A percentile compares a stretch with the other conserved stretches of the same genome.
Conservation (phyloP, 2,329 filamentous ascomycete genomes). For the Apiospora koreana region DNA sequence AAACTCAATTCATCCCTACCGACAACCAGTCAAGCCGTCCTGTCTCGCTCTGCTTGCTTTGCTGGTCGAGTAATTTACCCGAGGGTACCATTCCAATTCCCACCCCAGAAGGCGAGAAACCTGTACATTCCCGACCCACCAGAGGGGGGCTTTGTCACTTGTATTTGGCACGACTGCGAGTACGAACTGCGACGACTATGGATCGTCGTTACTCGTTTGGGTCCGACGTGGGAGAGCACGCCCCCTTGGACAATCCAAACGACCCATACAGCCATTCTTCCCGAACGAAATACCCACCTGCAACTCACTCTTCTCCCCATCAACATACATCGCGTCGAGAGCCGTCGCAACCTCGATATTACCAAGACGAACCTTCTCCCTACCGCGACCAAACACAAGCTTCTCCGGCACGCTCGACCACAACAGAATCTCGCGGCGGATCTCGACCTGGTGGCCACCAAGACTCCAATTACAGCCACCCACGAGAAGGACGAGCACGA, state of each 20-base stretch:
- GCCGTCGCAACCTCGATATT: constrained; percentile 19
- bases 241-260: constrained; percentile 29
- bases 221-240: constrained; percentile 29
- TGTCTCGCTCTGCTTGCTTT: constrained; percentile 5
- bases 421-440: constrained; percentile 18
- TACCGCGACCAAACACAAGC: constrained; percentile 20
- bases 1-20: constrained; percentile 4
- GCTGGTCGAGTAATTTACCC: constrained; percentile 1
- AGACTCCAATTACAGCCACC: constrained; percentile 37
- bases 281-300: constrained; percentile 15
- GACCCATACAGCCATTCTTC: constrained; percentile 17
- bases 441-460: constrained; percentile 33
- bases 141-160: constrained; percentile 1
- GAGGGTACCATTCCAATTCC: constrained; percentile 3
- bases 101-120: background rate
- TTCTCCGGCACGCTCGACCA: background rate
- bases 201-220: constrained; percentile 32
- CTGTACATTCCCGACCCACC: constrained; percentile 6
- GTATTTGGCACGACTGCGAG: background rate
- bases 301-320: constrained; percentile 17
- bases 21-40: background rate
- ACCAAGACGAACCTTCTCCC: constrained; percentile 25
- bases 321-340: constrained; percentile 13
- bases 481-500: constrained; percentile 36
- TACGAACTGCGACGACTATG: constrained; percentile 19